Evolutionary conservation across 2,329 filamentous ascomycete genomes (phyloP).

Genomic region (Trichoderma pleuroti): DNA sequence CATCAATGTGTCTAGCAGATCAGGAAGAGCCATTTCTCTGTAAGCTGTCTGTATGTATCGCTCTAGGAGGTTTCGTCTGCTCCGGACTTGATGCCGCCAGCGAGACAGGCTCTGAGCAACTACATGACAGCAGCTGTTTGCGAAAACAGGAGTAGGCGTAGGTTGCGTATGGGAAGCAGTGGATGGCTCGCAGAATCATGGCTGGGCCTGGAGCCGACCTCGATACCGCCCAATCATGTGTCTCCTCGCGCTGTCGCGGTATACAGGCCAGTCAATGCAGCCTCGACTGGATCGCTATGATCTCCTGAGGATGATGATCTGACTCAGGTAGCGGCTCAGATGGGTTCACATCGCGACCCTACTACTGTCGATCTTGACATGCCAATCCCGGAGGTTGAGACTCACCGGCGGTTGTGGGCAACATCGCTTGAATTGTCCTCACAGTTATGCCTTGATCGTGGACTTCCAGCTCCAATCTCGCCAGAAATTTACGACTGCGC

Average conservation of each 20-base stretch:
- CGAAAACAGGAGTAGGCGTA: background rate
- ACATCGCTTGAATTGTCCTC: constrained; percentile 4
- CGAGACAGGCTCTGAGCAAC: background rate
- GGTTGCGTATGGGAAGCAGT: background rate
- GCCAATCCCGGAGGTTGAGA: background rate
- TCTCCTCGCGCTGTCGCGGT: background rate
- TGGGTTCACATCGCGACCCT: background rate
- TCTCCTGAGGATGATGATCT: background rate
- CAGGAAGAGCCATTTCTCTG: background rate
- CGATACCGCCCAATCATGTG: background rate
- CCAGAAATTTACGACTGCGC: background rate
- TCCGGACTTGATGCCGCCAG: background rate
- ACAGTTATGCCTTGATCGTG: constrained; percentile 17
- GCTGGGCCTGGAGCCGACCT: background rate
- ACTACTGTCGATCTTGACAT: background rate
- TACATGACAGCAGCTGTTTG: background rate
- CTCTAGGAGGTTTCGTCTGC: background rate
- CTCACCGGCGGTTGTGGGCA: background rate
- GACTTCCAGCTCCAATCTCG: background rate
- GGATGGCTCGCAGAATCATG: background rate
- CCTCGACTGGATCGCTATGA: background rate
- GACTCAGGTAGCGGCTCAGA: background rate
- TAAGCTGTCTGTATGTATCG: background rate
- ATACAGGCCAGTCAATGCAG: background rate
- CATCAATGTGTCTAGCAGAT: background rate